Base-by-base conservation (phyloP, 495 filamentous ascomycete species). In the Cudoniella acicularis region DNA sequence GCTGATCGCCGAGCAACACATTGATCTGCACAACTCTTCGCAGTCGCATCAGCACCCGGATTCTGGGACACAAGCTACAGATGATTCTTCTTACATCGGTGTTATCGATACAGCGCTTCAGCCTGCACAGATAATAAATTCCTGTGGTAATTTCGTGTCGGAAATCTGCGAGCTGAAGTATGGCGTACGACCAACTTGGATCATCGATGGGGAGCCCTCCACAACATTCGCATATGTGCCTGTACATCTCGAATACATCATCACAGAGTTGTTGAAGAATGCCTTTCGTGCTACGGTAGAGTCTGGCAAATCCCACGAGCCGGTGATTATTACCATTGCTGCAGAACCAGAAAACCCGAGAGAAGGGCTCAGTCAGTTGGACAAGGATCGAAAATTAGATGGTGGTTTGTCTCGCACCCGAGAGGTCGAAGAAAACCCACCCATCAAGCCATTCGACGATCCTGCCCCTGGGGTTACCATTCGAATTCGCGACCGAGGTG, bases 91-190 rank as follows among this genome's bases (percentile, higher is more conserved):
- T 53, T 96, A 92, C 68, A 95, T 96, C 60, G 94, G 94, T n/a
- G 92, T 96, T 10, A 97, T 98, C 60, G 94, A 98, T 75, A 98
- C 94, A 0, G 86, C 87, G 0, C 74, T 98, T 20, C 89, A 86
- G 23, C 94, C 93, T 0, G 88, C 92, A 0, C 78, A 79, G 20
- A 90, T 89, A 26, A 80, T 98, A 52, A 84, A 89, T 56, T 77
- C 80, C 1, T 97, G 93, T 70, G 91, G 91, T 54, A 83, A 86
- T 57, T 94, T 95, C 64, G 94, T 98, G 0, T 86, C 88, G 42
- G 94, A 98, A 63, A 96, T 97, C 61, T 97, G 93, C 74, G 94
- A 98, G 74, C 78, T 98, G 18, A 91, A 92, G 43, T 98, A 97
- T 72, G 94, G 94, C 17, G 88, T 96, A 1, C 83, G 94, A 0